phyloP scores from a whole-genome alignment of 2,329 filamentous ascomycete species.

The Alternaria brassicae region DNA sequence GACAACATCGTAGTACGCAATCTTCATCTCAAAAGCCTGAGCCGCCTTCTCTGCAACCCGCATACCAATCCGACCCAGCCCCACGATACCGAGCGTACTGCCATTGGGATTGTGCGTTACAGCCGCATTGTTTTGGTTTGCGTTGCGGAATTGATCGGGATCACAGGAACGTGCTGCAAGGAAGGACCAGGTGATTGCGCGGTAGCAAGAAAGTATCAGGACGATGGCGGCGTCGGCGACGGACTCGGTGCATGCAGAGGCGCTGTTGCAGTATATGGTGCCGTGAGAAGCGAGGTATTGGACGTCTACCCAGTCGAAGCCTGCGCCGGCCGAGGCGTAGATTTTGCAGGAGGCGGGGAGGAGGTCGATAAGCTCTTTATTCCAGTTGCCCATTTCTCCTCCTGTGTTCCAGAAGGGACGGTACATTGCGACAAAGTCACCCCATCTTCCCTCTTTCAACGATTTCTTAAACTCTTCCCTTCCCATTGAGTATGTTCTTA shows the following conservation, averaged over 20 bases:
- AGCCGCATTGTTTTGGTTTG: constrained; percentile 66
- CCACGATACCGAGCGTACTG: constrained; percentile 70
- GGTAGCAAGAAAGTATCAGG: constrained; percentile 73
- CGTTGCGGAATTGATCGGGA: constrained; percentile 60
- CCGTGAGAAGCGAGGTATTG: constrained; percentile 67
- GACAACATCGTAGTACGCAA: constrained; percentile 68
- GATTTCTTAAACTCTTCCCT: constrained; percentile 52
- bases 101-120: constrained; percentile 69
- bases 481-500: constrained; percentile 49
- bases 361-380: constrained; percentile 61
- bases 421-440: constrained; percentile 58
- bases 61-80: constrained; percentile 65
- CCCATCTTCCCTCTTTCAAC: constrained; percentile 49
- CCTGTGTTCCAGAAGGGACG: constrained; percentile 70
- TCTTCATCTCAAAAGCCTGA: constrained; percentile 69
- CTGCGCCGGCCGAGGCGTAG: constrained; percentile 67
- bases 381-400: constrained; percentile 70
- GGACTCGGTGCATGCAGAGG: constrained; percentile 72
- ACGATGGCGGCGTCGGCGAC: constrained; percentile 76
- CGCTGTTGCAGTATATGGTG: constrained; percentile 76
- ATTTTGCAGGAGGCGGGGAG: constrained; percentile 63
- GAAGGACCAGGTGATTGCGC: constrained; percentile 70
- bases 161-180: constrained; percentile 60
- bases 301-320: constrained; percentile 70
- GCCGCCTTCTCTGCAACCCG: constrained; percentile 64